These are phyloP conservation scores for Globisporangium polare DNA, from an alignment of 352 stramenopile species.

Conservation along the genomic window DNA sequence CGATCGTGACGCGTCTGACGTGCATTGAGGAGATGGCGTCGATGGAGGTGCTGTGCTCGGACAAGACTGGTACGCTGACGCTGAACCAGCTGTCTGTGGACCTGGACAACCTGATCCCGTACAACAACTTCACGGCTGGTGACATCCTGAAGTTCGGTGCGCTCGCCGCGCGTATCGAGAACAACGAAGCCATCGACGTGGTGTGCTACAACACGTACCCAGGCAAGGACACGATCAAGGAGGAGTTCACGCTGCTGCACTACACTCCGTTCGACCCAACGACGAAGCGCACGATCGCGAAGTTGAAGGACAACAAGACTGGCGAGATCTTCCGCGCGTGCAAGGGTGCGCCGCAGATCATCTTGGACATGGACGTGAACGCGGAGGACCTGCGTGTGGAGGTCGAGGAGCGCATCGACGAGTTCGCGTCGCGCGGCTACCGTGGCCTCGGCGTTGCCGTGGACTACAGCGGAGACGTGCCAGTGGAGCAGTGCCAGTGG, in stretches of 20 bases:
- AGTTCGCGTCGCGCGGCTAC: constrained; percentile 68
- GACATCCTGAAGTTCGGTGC: constrained; percentile 66
- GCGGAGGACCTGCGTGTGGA: constrained; percentile 43
- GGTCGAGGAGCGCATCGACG: constrained; percentile 82
- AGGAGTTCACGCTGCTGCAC: constrained; percentile 72
- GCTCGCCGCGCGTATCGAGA: constrained; percentile 62
- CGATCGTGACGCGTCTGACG: constrained; percentile 90
- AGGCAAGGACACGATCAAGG: constrained; percentile 73
- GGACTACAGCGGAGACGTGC: constrained; percentile 52
- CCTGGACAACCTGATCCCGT: constrained; percentile 75
- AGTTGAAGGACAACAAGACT: constrained; percentile 75
- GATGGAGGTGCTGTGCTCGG: constrained; percentile 93
- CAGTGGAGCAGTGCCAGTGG: constrained; percentile 83
- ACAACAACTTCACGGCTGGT: constrained; percentile 53
- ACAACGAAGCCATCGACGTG: constrained; percentile 74
- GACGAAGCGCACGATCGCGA: constrained; percentile 91
- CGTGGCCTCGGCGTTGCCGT: constrained; percentile 62
- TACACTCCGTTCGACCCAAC: constrained; percentile 84
- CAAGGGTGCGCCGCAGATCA: constrained; percentile 92
- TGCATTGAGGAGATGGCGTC: constrained; percentile 92
- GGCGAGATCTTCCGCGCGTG: constrained; percentile 86
- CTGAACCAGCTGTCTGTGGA: constrained; percentile 96
- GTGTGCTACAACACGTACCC: constrained; percentile 77
- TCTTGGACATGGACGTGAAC: constrained; percentile 82
- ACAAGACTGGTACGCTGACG: constrained; percentile 94